phyloP scores from a whole-genome alignment of 2,329 filamentous ascomycete genomes.

The Xylaria arbuscula region DNA sequence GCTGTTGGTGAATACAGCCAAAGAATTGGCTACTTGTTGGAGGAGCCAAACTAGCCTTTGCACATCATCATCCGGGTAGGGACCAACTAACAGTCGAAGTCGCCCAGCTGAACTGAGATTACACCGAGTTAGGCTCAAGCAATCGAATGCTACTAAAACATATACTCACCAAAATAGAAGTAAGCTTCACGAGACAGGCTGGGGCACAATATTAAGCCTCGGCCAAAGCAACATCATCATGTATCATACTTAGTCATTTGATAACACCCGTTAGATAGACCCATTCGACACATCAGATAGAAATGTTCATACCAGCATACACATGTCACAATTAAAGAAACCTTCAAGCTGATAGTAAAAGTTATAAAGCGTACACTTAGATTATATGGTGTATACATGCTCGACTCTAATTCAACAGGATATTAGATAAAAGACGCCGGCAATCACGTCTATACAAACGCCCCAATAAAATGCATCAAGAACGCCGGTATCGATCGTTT shows the following conservation, averaged over 20 bases:
- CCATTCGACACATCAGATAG: constrained; percentile 4
- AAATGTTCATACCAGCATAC: not conserved
- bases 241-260: not conserved
- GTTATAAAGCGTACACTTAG: not conserved
- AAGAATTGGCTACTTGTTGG: not conserved
- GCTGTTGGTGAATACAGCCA: not conserved
- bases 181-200: not conserved
- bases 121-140: not conserved
- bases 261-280: not conserved
- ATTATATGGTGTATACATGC: constrained; percentile 11
- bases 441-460: constrained; percentile 33
- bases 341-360: not conserved
- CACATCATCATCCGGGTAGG: not conserved
- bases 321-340: not conserved
- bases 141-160: not conserved
- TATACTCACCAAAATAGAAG: not conserved
- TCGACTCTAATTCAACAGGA: constrained; percentile 12
- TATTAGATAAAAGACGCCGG: constrained; percentile 17
- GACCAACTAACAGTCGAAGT: not conserved
- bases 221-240: constrained; percentile 1
- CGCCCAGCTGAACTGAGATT: not conserved
- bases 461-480: constrained; percentile 30
- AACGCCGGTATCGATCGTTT: constrained; percentile 28
- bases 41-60: not conserved
- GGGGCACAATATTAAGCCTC: not conserved